Base-by-base conservation (phyloP, 2,329 filamentous ascomycete species). In the Diaporthe amygdali region DNA sequence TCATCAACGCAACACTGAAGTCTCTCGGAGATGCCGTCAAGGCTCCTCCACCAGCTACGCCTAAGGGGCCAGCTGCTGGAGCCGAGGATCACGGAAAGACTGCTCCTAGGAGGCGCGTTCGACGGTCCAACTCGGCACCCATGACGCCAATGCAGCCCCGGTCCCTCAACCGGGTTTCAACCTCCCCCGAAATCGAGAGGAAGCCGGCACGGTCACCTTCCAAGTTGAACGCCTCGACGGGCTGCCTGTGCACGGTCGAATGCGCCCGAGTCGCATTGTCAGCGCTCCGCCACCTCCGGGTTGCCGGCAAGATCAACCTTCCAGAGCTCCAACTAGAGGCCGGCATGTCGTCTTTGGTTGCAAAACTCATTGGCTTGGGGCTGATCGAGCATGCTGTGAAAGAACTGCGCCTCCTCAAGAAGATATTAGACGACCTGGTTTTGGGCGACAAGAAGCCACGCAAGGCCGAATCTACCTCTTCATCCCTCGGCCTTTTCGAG, bases 1-100 rank as follows among this genome's bases (percentile, higher is more conserved):
- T 94, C 44, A 89, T 94, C 76, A 96, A 95, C 78, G 84, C 85
- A 8, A 87, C 91, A 1, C 84, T 95, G 47, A 94, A 93, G 76
- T 86, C 88, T 12, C 85, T 96, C 4, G 86, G 87, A n/a, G 90
- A 93, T 69, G 90, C 90, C 0, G 85, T 90, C 25, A 94, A 91
- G 78, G 80, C 83, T 2, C 73, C 81, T 4, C 74, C 80, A 1
- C 73, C 76, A 5, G 46, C 51, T 27, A 68, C 79, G 2, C 78
- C 81, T 17, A 77, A 81, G 9, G 75, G 76, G n/a, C 78, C 78
- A 75, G 78, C 79, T 20, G 73, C 81, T 2, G 79, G 81, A 46
- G 79, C 81, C 54, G 81, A 82, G 47, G 83, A 82, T n/a, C 64
- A 77, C 25, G 75, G 77, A 9, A 85, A 84, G 76, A 74, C 81